A percentile compares a stretch with the other conserved stretches of the same genome.
Evolutionary conservation across 352 stramenopile genomes (phyloP).

Genomic region (Pythium folliculosum): DNA sequence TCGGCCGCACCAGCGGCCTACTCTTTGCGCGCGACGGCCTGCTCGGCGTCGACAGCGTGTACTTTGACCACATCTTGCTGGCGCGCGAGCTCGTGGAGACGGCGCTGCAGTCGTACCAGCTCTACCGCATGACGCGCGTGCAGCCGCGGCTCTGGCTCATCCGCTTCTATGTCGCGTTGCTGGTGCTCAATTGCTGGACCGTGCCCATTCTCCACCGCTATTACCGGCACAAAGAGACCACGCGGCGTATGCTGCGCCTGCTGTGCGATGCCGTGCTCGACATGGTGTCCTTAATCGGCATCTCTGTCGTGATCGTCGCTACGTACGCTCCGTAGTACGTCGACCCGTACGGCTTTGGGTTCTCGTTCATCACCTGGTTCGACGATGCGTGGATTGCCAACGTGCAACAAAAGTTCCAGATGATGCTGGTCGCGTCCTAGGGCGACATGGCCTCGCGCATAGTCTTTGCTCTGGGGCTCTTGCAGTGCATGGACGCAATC

Average conservation of each 20-base stretch:
- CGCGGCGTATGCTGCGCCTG: constrained; percentile 1
- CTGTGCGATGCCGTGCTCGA: constrained; percentile 23
- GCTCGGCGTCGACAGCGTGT: constrained; percentile 11
- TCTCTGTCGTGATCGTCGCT: constrained; percentile 9
- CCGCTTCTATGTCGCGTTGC: constrained; percentile 17
- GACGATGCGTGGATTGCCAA: constrained; percentile 17
- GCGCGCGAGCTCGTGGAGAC: constrained; percentile 17
- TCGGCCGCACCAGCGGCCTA: not conserved
- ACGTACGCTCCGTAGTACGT: constrained; percentile 22
- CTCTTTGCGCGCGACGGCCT: constrained; percentile 8
- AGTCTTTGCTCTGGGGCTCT: constrained; percentile 12
- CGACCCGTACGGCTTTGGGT: constrained; percentile 15
- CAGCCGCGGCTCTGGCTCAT: constrained; percentile 22
- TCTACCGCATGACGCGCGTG: constrained; percentile 7
- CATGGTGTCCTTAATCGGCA: constrained; percentile 17
- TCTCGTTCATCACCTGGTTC: constrained; percentile 17
- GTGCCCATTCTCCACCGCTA: constrained; percentile 3
- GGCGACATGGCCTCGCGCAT: constrained; percentile 12
- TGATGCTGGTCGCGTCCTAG: constrained; percentile 19
- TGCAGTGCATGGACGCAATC: constrained; percentile 22
- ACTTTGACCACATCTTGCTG: constrained; percentile 10
- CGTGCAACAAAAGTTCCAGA: constrained; percentile 23
- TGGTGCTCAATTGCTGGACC: constrained; percentile 20
- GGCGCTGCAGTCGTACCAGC: constrained; percentile 8
- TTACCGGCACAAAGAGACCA: not conserved